Base-by-base conservation (phyloP, 306 rosid species). In the Prunus dulcis region DNA sequence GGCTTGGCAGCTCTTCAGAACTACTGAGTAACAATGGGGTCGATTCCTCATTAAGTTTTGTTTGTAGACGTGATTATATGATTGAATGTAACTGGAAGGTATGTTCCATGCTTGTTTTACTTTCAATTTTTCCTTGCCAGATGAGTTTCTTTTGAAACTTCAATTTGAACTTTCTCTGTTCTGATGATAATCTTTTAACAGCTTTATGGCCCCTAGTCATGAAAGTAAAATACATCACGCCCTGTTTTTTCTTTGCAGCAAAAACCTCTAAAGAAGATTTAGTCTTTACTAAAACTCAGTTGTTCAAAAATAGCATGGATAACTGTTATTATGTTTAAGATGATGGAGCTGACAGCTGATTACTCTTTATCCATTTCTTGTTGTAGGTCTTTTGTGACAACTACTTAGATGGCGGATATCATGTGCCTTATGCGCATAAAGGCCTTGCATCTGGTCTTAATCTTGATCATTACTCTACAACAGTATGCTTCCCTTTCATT, bases 51-150 rank as follows among this genome's bases (percentile, higher is more conserved):
- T 84, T 90, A 70, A 87, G 87, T 79, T 87, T 85, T 83, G 76
- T 92, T 50, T 89, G 93, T 76, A 85, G 92, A 79, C 93, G 93
- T 13, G 95, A 86, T 80, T 94, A 94, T 86, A 86, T 81, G n/a
- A 76, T 94, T 78, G 90, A 89, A 30, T 94, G 98, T 69, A 94
- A 94, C 82, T 94, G 98, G 98, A 94, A 94, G 97, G 98, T 90
- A 64, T 47, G 38, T 66, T 25, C 34, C 73, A 77, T 65, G 23
- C 53, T 20, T 32, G 17, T 28, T 43, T 46, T 34, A 1, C 38
- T 12, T 79, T 17, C 25, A 52, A 57, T 55, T 27, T 78, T 73
- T 12, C 66, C 71, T 34, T 52, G 46, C 28, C 2, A 11, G 41
- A 23, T 55, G 9, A 68, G 27, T 70, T 27, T 30, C 61, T 38